phyloP scores from a whole-genome alignment of 2,329 filamentous ascomycete genomes.

The Exophiala sp. region DNA sequence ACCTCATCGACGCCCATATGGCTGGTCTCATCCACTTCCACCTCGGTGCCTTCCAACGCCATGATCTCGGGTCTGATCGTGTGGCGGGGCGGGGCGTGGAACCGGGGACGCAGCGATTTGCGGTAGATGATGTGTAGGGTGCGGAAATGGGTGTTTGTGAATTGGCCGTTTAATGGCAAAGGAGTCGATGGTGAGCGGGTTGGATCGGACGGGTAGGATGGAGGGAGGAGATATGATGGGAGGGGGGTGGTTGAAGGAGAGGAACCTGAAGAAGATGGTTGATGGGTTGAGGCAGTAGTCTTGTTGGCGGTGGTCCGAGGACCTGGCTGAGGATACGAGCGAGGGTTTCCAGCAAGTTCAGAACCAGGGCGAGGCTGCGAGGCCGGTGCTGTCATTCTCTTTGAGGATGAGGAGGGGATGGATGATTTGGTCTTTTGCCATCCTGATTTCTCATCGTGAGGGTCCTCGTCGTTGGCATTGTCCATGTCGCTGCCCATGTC shows the following conservation, averaged over 20 bases:
- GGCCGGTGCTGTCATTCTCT: background rate
- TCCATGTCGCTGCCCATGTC: too few relatives aligned
- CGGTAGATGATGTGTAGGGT: slow-evolving; percentile 28
- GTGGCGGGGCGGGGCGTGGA: slow-evolving; percentile 20
- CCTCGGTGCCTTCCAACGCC: slow-evolving; percentile 46
- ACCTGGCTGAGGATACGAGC: background rate
- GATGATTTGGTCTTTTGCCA: slow-evolving; percentile 18
- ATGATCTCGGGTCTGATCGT: slow-evolving; percentile 19
- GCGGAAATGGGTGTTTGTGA: slow-evolving; percentile 29
- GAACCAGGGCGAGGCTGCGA: background rate
- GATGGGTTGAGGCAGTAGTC: too few relatives aligned
- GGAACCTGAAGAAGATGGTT: too few relatives aligned
- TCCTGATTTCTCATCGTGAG: background rate
- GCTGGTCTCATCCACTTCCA: slow-evolving; percentile 52
- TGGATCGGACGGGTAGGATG: slow-evolving; percentile 18
- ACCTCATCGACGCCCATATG: slow-evolving; percentile 16
- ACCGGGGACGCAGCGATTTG: slow-evolving; percentile 27
- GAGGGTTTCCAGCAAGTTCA: too few relatives aligned
- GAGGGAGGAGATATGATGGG: slow-evolving; percentile 27
- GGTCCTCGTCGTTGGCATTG: background rate
- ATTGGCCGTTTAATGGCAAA: slow-evolving; percentile 19
- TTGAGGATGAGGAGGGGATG: slow-evolving; percentile 6
- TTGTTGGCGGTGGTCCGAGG: background rate
- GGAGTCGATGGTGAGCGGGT: background rate
- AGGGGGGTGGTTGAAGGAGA: background rate